Evolutionary conservation across 257 asterid genomes (phyloP).

Genomic region (Ocimum tenuiflorum): DNA sequence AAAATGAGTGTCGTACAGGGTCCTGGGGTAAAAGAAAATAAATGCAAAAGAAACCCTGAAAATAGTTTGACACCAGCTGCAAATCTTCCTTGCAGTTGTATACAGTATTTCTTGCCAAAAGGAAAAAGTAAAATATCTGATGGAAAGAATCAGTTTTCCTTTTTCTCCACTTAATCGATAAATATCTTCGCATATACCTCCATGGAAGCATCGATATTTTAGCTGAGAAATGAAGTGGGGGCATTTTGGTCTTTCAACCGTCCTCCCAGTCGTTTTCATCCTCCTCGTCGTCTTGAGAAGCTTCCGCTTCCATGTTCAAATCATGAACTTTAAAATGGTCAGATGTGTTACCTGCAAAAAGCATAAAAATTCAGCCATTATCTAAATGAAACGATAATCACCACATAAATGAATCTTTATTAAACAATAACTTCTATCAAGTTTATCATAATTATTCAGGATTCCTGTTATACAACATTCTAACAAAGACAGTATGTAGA

Average conservation of each 20-base stretch:
- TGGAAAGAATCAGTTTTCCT: background rate
- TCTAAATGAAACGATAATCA: too few relatives aligned
- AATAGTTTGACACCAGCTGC: background rate
- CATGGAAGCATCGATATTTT: background rate
- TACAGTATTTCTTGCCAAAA: background rate
- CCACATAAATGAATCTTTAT: too few relatives aligned
- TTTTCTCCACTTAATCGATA: background rate
- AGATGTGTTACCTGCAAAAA: conserved; percentile 32
- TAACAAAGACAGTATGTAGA: background rate
- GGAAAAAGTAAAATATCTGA: background rate
- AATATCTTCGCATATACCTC: background rate
- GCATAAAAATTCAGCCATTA: background rate
- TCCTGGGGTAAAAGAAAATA: too few relatives aligned
- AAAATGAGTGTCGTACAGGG: background rate
- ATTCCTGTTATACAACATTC: background rate
- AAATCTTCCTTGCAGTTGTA: background rate
- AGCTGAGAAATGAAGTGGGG: too few relatives aligned
- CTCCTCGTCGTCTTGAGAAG: conserved; percentile 51
- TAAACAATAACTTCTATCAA: background rate
- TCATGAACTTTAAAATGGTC: conserved; percentile 50
- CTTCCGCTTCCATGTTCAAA: conserved; percentile 70
- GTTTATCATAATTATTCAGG: background rate
- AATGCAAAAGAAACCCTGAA: background rate
- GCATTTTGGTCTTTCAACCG: conserved; percentile 30
- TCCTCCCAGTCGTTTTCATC: conserved; percentile 81